Evolutionary conservation across 129 eudicot species (phyloP).

Genomic region (Flaveria trinervia): DNA sequence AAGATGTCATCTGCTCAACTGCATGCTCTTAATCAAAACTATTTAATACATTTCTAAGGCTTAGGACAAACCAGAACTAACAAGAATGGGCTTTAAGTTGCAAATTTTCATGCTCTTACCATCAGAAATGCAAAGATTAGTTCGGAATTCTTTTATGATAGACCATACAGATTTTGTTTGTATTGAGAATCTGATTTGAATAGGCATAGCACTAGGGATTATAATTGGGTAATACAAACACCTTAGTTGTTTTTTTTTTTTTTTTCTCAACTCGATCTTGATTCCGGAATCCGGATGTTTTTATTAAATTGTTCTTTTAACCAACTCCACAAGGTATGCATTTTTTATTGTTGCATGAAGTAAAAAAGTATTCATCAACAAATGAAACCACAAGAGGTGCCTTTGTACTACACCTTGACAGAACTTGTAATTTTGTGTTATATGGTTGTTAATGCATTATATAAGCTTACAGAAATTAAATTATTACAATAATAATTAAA

Average conservation of each 20-base stretch:
- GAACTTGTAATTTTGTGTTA: too few species aligned
- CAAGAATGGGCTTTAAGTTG: too few species aligned
- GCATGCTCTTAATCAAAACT: too few species aligned
- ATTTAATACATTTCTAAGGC: too few species aligned
- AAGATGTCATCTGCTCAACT: not conserved
- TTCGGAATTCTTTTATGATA: too few species aligned
- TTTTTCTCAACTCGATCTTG: not conserved
- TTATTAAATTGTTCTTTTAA: too few species aligned
- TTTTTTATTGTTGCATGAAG: too few species aligned
- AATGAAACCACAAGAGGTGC: not conserved
- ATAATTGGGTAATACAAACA: not conserved
- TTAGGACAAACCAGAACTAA: too few species aligned
- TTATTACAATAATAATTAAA: not conserved
- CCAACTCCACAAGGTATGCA: too few species aligned
- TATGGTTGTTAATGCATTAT: not conserved
- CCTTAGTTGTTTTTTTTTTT: too few species aligned
- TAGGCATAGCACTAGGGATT: not conserved
- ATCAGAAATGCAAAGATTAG: too few species aligned
- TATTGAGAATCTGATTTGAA: not conserved
- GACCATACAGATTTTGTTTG: not conserved
- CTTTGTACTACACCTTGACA: not conserved
- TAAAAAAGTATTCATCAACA: slow-evolving; percentile 5
- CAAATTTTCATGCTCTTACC: not conserved
- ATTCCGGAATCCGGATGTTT: too few species aligned
- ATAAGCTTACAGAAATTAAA: not conserved